These are phyloP conservation scores for Zasmidium angulare DNA, from an alignment of 2,329 filamentous ascomycete genomes.

Conservation along the genomic window DNA sequence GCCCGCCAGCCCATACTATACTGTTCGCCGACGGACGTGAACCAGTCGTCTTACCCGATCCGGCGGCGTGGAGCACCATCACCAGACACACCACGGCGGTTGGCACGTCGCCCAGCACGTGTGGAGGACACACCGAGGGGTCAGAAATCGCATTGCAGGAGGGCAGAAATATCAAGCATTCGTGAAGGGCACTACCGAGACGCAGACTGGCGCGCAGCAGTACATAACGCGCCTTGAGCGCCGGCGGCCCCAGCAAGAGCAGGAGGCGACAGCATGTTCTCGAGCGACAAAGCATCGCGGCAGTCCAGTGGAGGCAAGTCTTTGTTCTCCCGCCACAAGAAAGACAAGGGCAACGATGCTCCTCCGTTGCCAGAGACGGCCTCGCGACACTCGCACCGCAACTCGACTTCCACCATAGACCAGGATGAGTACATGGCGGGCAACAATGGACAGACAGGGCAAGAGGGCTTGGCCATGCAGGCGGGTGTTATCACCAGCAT, in stretches of 20 bases:
- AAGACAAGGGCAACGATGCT: slow-evolving; percentile 72
- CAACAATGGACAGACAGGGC: slow-evolving; percentile 39
- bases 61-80: neutral
- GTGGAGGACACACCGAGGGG: neutral
- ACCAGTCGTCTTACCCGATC: neutral
- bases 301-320: slow-evolving; percentile 79
- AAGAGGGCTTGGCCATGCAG: slow-evolving; percentile 66
- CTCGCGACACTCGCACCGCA: slow-evolving; percentile 71
- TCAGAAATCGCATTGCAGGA: neutral
- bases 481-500: slow-evolving; percentile 85
- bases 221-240: slow-evolving; percentile 16
- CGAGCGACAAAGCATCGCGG: slow-evolving; percentile 69
- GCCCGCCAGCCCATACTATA: neutral
- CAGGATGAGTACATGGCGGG: slow-evolving; percentile 25
- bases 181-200: neutral
- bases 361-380: slow-evolving; percentile 60
- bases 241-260: slow-evolving; percentile 4
- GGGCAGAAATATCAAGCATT: neutral
- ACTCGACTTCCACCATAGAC: slow-evolving; percentile 47
- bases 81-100: neutral
- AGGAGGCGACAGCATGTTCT: slow-evolving; percentile 33
- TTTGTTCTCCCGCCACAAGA: slow-evolving; percentile 80
- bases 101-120: neutral
- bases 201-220: slow-evolving; percentile 10
- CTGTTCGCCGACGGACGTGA: neutral